These are phyloP conservation scores for Pythium biforme DNA, from an alignment of 352 stramenopile species.

Conservation along the genomic window DNA sequence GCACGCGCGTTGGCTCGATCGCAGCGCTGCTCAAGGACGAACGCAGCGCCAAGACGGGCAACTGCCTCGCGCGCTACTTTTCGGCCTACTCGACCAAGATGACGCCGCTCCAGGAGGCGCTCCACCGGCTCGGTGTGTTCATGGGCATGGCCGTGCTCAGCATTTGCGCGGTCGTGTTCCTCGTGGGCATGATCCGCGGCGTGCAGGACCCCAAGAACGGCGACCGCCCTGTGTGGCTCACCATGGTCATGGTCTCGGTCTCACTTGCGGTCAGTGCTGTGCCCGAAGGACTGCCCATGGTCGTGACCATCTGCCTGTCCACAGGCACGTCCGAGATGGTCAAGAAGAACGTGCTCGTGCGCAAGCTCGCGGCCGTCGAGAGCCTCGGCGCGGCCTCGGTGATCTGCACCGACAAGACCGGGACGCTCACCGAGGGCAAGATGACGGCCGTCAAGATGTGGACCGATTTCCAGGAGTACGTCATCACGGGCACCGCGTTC, in stretches of 20 bases:
- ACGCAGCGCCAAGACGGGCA: conserved; percentile 48
- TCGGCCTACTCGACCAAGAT: conserved; percentile 51
- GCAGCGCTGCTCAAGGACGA: conserved; percentile 25
- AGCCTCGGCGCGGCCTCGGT: conserved; percentile 90
- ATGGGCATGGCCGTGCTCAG: conserved; percentile 86
- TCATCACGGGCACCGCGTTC: conserved; percentile 64
- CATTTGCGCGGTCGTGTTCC: conserved; percentile 85
- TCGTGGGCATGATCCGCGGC: conserved; percentile 77
- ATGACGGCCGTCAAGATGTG: conserved; percentile 83
- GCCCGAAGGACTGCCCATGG: conserved; percentile 74
- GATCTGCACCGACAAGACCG: conserved; percentile 94
- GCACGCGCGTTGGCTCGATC: conserved; percentile 26
- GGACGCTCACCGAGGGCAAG: conserved; percentile 90
- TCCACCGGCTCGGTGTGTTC: conserved; percentile 94
- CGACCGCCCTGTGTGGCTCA: conserved; percentile 81
- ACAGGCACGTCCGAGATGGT: conserved; percentile 75
- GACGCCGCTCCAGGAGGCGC: conserved; percentile 88
- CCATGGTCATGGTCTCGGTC: conserved; percentile 94
- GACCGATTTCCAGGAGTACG: conserved; percentile 63
- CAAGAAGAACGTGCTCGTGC: conserved; percentile 76
- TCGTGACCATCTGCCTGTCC: conserved; percentile 79
- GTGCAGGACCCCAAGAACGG: conserved; percentile 57
- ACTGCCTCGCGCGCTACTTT: conserved; percentile 24
- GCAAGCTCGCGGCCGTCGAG: conserved; percentile 81
- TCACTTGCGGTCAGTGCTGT: conserved; percentile 81